Conservation (phyloP, 1,284 basidiomycete species). For the Melampsora medusae region DNA sequence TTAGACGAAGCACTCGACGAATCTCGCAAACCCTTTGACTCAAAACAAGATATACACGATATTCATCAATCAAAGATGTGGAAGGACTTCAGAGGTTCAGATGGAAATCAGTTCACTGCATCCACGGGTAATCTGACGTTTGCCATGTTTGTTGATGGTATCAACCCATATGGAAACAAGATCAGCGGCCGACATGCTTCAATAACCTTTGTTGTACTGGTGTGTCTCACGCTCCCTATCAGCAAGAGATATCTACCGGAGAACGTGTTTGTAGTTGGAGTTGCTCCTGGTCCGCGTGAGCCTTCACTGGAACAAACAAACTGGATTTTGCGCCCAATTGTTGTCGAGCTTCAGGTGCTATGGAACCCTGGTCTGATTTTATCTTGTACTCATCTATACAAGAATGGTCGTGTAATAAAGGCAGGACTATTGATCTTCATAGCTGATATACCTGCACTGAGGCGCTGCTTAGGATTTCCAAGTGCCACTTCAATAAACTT, state of each 20-base stretch:
- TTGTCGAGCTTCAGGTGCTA: conserved; percentile 52
- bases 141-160: conserved; percentile 34
- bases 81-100: neutral
- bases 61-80: conserved; percentile 6
- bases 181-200: neutral
- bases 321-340: conserved; percentile 48
- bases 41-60: neutral
- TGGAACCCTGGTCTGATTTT: conserved; percentile 52
- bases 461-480: conserved; percentile 35
- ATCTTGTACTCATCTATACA: neutral
- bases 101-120: neutral
- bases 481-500: conserved; percentile 9
- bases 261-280: conserved; percentile 48
- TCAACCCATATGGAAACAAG: conserved; percentile 27
- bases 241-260: conserved; percentile 44
- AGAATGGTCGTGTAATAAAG: neutral
- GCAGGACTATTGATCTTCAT: conserved; percentile 18
- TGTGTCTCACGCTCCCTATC: conserved; percentile 40
- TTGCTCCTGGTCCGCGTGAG: conserved; percentile 57
- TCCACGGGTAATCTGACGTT: neutral
- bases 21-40: neutral
- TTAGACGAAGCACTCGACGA: neutral
- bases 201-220: conserved; percentile 23
- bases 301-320: conserved; percentile 49
- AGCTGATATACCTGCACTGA: conserved; percentile 2